Base-by-base conservation (phyloP, 139 green algal genomes). In the Parachlorella kessleri region DNA sequence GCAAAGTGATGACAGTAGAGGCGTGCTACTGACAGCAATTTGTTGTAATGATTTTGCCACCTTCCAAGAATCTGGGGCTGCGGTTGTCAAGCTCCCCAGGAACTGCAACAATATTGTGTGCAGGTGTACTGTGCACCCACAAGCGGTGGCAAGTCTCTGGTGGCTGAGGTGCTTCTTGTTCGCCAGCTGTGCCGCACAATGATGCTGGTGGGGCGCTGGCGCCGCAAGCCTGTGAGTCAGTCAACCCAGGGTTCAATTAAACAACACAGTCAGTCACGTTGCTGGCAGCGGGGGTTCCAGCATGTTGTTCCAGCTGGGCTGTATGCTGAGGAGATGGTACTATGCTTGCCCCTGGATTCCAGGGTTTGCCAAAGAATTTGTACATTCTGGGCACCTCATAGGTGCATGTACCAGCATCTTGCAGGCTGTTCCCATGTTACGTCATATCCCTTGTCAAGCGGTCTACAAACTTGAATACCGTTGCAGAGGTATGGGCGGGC, bases 51-150 rank as follows among this genome's bases (percentile, higher is more conserved):
- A 23, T 24, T 30, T 2, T 14, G 2, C 2, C 66, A 41, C 30
- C 66, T 2, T 9, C 3, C 35, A n/a, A 37, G 28, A 37, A 4
- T 37, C 26, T 68, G 59, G n/a, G n/a, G n/a, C 59, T 30, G 30
- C 21, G 63, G 10, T 1, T 18, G 18, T 18, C 35, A 14, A 23
- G 24, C 33, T 36, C 37, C 3, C 1, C 67, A 28, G 35, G 38
- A 40, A 39, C 32, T 76, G 35, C 42, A 66, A 77, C 53, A 77
- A 77, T 37, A 80, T 97, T n/a, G n/a, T n/a, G n/a, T n/a, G n/a
- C n/a, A n/a, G 66, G 89, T 98, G 55, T 97, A 94, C 87, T 92
- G 83, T 66, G 94, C 94, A 10, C 94, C 94, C 48, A 98, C 94
- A 32, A 92, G 84, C 30, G 91, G 92, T 26, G 94, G 94, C 53